Percentiles rank a stretch among this genome's conserved stretches.
Evolutionary conservation across 192 early-diverging fungal genomes (phyloP).

Genomic region (Gryganskiella cystojenkinii): DNA sequence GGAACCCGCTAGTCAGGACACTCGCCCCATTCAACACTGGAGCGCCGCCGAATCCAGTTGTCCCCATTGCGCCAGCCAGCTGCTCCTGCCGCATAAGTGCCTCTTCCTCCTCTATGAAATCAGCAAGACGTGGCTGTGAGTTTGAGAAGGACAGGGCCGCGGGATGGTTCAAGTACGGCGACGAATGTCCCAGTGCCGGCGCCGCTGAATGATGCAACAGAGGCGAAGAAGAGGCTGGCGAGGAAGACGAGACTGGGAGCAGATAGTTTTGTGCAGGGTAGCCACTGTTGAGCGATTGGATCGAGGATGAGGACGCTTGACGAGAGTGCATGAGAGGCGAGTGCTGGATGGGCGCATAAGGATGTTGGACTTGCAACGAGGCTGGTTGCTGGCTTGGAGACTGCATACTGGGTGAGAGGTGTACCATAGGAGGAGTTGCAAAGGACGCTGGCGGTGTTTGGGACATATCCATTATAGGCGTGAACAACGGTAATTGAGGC

Average conservation of each 20-base stretch:
- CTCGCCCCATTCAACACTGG: neutral
- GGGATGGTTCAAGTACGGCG: neutral
- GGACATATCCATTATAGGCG: neutral
- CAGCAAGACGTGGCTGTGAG: slow-evolving; percentile 24
- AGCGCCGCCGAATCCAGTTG: neutral
- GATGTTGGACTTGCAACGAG: neutral
- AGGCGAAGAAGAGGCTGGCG: slow-evolving; percentile 8
- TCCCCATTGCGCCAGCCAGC: neutral
- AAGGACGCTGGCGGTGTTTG: neutral
- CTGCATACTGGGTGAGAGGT: slow-evolving; percentile 17
- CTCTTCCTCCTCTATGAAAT: slow-evolving; percentile 42
- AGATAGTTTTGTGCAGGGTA: neutral
- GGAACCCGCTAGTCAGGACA: slow-evolving; percentile 39
- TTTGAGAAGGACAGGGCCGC: neutral
- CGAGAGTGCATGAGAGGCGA: slow-evolving; percentile 24
- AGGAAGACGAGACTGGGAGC: slow-evolving; percentile 6
- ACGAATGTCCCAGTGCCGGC: neutral
- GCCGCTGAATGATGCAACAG: slow-evolving; percentile 8
- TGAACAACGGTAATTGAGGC: slow-evolving; percentile 2
- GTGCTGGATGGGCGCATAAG: slow-evolving; percentile 7
- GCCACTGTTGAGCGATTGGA: slow-evolving; percentile 11
- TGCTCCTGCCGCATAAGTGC: slow-evolving; percentile 13
- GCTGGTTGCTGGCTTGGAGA: neutral
- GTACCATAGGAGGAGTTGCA: neutral
- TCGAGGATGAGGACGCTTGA: slow-evolving; percentile 12